Base-by-base conservation (phyloP, 345 rosid species). In the Nephelium lappaceum region DNA sequence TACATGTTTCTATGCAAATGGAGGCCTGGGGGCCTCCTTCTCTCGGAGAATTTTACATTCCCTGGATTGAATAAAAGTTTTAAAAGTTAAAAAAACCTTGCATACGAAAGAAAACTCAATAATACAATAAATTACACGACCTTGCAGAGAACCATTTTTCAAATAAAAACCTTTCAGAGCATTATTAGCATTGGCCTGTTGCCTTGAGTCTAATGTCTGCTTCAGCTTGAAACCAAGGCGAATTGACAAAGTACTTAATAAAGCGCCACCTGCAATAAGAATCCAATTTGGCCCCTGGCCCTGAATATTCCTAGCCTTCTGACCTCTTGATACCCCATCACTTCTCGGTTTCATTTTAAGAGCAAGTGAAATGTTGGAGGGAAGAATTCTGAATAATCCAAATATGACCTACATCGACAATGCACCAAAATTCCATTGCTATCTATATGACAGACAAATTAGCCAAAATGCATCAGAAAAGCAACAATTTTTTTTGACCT, bases 211-310 rank as follows among this genome's bases (percentile, higher is more conserved):
- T 36, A 86, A 69, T 8, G 85, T 81, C 85, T 89, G 99, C 88
- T 87, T 96, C 83, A 96, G 84, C 88, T 91, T 94, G 91, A 78
- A 94, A 77, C 97, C 99, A 73, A 96, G 88, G 61, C 91, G 99
- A 85, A 96, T 81, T 18, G 99, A 90, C 82, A 96, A 80, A 4
- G 99, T 94, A 86, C 98, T 94, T 81, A 96, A 84, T 83, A 96
- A 91, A 78, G 99, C 98, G 41, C 98, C 97, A 2, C 98, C 99
- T 2, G 97, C 98, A 74, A 96, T 91, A 10, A 96, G 85, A 75
- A 96, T 83, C 99, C 99, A 96, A 73, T 89, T 93, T 19, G 97
- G 90, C n/a, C 98, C 92, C 78, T 85, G 92, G 39, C 83, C 89
- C 73, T 86, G 91, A 57, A 85, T 57, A 25, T 18, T 73, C 49